Evolutionary conservation across 768 basidiomycete genomes (phyloP).

Genomic region (Filobasidium wieringae): DNA sequence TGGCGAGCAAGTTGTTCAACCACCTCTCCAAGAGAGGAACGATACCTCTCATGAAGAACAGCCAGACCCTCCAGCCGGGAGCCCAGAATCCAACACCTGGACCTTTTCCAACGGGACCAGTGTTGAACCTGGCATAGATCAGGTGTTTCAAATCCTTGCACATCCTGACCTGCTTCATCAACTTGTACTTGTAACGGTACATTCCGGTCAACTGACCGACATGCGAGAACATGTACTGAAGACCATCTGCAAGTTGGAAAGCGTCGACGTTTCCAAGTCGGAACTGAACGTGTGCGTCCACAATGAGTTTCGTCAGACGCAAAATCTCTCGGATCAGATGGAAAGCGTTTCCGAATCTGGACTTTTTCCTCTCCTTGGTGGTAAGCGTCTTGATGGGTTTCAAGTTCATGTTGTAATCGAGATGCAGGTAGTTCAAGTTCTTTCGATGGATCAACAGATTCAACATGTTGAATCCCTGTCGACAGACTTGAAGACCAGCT

Average conservation of each 20-base stretch:
- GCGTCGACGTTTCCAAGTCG: conserved; percentile 97
- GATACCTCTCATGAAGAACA: conserved; percentile 99
- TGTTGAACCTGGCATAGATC: conserved; percentile 96
- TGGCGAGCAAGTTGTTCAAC: conserved; percentile 92
- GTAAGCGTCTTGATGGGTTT: conserved; percentile 90
- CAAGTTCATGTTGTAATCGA: conserved; percentile 98
- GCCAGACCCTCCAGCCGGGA: conserved; percentile 98
- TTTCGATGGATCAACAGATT: conserved; percentile 98
- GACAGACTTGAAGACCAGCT: conserved; percentile 92
- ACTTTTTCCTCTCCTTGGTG: conserved; percentile 99
- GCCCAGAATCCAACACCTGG: conserved; percentile 99
- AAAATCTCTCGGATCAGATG: conserved; percentile 88
- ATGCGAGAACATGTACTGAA: conserved; percentile 95
- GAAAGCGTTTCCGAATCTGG: conserved; percentile 95
- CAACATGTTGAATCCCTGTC: conserved; percentile 99
- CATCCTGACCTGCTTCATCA: conserved; percentile 99
- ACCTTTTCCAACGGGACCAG: conserved; percentile 97
- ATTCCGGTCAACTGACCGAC: conserved; percentile 97
- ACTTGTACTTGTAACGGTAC: conserved; percentile 99
- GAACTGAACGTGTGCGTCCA: conserved; percentile 97
- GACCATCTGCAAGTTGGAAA: conserved; percentile 94
- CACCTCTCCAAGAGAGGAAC: conserved; percentile 94
- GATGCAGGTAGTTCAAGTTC: conserved; percentile 85
- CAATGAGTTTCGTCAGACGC: conserved; percentile 92
- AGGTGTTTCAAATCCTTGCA: conserved; percentile 98